Base-by-base conservation (phyloP, 2,329 filamentous ascomycete genomes). In the Aspergillus sp. region DNA sequence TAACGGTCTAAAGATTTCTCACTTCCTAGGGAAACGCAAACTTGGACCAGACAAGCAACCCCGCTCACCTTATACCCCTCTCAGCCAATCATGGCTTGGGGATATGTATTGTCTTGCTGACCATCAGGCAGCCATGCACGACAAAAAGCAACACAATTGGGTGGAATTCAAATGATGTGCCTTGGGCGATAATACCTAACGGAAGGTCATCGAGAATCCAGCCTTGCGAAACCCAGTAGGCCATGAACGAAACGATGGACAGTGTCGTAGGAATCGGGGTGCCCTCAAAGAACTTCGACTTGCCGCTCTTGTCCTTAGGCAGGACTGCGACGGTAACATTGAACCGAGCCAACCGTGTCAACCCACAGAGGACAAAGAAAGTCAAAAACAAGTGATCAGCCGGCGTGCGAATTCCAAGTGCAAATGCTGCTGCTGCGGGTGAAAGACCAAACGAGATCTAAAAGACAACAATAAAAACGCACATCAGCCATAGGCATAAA, bases 401-500 rank as follows among this genome's bases (percentile, higher is more conserved):
- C 2, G 81, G 73, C 7, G 90, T 94, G 63, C 89, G 89, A 52
- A 96, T 72, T 58, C 93, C 93, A 58, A 98, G 80, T 42, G 87
- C 82, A 68, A 97, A 95, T 41, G 90, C 93, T 38, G 86, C 83
- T 42, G 83, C 82, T 41, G 93, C 90, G 29, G 93, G 91, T 41
- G 90, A 83, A 44, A 96, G 83, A 57, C 93, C 93, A 64, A 98
- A 98, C 10, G 93, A 96, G 61, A 98, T 87, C 90, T 96, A 50
- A 38, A 41, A 10, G 19, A 19, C 19, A 19, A 19, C 19, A 19
- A 19, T 19, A 26, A 45, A 30, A 39, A 7, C 7, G 29, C 44
- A 28, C 50, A 47, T 52, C 33, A 52, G 46, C 42, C 38, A 32
- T 35, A 36, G 27, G 7, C 9, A n/a, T 33, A 19, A 29, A n/a